These are phyloP conservation scores for Datisca glomerata DNA, from an alignment of 306 rosid species.

Conservation along the genomic window DNA sequence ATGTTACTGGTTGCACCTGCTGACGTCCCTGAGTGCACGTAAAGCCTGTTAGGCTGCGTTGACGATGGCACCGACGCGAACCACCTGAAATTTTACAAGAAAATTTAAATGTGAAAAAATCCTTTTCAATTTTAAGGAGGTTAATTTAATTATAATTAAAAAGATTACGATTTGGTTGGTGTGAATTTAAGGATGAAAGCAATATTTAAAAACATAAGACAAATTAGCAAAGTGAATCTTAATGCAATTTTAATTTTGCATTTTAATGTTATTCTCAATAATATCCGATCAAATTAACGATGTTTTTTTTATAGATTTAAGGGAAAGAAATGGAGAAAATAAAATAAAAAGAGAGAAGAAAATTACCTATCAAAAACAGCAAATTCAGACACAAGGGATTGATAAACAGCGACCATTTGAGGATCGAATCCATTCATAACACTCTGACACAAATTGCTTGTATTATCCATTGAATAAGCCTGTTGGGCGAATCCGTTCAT, in stretches of 20 bases:
- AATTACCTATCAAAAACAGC: conserved; percentile 80
- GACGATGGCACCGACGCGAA: conserved; percentile 76
- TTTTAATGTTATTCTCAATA: no score
- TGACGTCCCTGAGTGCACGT: conserved; percentile 75
- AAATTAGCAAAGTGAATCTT: no score
- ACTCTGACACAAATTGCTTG: conserved; percentile 30
- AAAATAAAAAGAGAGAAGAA: neutral
- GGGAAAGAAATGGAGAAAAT: neutral
- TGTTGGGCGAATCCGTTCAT: conserved; percentile 89
- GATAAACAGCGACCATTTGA: conserved; percentile 41
- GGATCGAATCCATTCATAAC: conserved; percentile 84
- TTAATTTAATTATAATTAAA: no score
- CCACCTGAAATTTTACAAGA: conserved; percentile 38
- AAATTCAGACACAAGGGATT: conserved; percentile 58
- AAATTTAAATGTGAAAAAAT: no score
- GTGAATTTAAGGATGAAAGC: no score
- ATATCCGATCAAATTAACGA: no score
- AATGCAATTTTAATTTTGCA: no score
- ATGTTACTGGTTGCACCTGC: conserved; percentile 69
- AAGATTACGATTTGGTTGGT: no score
- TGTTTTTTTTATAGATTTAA: no score
- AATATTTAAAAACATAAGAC: no score
- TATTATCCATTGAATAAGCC: conserved; percentile 65
- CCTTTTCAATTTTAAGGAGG: no score
- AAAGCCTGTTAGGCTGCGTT: conserved; percentile 81